phyloP scores from a whole-genome alignment of 73 alveolate genomes.

The Blepharisma stoltei region DNA sequence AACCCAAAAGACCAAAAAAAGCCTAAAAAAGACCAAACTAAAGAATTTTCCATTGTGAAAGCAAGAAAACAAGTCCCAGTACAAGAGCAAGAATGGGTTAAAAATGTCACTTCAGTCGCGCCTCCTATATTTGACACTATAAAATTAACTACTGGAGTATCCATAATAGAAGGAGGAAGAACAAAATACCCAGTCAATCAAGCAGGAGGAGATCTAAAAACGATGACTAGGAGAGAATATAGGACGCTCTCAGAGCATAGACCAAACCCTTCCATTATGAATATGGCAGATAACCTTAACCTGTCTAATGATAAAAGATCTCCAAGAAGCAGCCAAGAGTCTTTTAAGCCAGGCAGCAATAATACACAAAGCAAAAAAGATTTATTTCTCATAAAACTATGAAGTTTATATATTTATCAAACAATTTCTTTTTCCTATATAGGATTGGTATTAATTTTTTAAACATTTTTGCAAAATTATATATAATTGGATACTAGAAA shows the following conservation, averaged over 20 bases:
- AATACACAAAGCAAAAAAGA: background rate
- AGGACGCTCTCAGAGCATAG: background rate
- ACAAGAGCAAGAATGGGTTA: slow-evolving; percentile 25
- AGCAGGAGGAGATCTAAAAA: background rate
- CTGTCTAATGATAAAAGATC: slow-evolving; percentile 2
- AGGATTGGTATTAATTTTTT: too few species aligned
- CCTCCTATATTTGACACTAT: background rate
- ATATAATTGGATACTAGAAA: too few species aligned
- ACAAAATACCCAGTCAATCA: background rate
- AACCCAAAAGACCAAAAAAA: background rate
- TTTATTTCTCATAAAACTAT: too few species aligned
- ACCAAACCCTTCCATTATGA: background rate
- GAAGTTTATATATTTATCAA: too few species aligned
- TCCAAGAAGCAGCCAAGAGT: background rate
- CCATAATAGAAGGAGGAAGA: background rate
- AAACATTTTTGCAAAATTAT: too few species aligned
- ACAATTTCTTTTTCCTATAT: too few species aligned
- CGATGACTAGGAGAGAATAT: slow-evolving; percentile 14
- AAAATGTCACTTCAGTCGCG: background rate
- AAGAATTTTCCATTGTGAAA: background rate
- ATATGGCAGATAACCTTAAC: background rate
- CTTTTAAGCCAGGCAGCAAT: background rate
- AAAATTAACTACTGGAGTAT: background rate
- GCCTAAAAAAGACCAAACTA: slow-evolving; percentile 1
- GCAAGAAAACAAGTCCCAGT: background rate